These are phyloP conservation scores for Diplogelasinospora grovesii DNA, from an alignment of 495 filamentous ascomycete species.

Conservation along the genomic window DNA sequence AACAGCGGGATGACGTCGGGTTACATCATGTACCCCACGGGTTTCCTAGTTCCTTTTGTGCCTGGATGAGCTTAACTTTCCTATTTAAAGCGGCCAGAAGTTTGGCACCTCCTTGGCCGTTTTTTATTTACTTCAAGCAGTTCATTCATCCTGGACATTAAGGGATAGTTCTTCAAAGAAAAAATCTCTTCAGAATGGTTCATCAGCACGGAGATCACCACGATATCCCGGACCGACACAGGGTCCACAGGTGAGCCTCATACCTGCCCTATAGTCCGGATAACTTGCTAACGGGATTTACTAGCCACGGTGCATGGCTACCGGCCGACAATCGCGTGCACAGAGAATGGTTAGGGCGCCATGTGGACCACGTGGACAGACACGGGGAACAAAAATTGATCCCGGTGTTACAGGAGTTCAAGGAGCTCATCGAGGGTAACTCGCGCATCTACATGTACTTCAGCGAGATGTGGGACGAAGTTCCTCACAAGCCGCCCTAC, in stretches of 20 bases:
- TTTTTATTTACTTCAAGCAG: too few relatives aligned
- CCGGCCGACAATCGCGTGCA: conserved; percentile 47
- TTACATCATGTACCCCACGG: too few relatives aligned
- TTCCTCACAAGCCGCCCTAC: conserved; percentile 54
- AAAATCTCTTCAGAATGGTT: conserved; percentile 26
- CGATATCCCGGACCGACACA: conserved; percentile 37
- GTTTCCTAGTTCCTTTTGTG: too few relatives aligned
- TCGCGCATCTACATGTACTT: conserved; percentile 47
- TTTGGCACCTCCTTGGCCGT: too few relatives aligned
- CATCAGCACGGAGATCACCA: conserved; percentile 38
- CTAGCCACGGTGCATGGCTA: conserved; percentile 45
- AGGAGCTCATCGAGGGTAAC: conserved; percentile 41
- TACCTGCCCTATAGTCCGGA: background rate
- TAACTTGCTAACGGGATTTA: conserved; percentile 2
- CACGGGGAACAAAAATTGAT: conserved; percentile 34
- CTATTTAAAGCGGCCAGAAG: too few relatives aligned
- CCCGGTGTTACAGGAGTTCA: conserved; percentile 41
- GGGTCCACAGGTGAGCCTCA: conserved; percentile 26
- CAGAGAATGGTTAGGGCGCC: conserved; percentile 40
- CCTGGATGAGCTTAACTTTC: too few relatives aligned
- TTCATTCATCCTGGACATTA: too few relatives aligned
- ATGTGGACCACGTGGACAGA: conserved; percentile 40
- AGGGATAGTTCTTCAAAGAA: background rate
- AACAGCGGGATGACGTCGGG: too few relatives aligned
- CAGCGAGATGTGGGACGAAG: conserved; percentile 58